phyloP scores from a whole-genome alignment of 208 protist species.

The Crithidia sp. region DNA sequence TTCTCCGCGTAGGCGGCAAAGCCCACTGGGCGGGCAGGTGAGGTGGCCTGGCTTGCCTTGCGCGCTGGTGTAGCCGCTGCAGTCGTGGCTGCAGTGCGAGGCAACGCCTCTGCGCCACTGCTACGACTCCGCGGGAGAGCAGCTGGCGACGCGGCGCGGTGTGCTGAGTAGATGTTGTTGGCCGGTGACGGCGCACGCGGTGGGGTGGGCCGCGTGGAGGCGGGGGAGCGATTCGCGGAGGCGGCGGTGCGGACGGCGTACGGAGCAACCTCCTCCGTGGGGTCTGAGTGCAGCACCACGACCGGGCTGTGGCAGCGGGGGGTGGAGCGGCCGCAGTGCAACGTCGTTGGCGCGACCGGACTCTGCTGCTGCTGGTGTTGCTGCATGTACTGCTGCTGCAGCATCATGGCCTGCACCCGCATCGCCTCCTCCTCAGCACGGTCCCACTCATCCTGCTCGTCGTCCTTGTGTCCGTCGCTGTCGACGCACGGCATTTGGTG shows the following conservation, averaged over 20 bases:
- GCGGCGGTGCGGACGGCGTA: constrained; percentile 14
- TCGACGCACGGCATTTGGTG: background rate
- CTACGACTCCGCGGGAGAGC: no score
- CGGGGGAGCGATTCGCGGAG: constrained; percentile 6
- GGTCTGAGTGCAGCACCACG: background rate
- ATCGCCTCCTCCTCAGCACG: constrained; percentile 1
- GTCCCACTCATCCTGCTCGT: constrained; percentile 13
- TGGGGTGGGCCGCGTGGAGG: background rate
- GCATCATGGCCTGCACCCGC: background rate
- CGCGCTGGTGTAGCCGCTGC: background rate
- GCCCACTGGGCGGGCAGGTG: constrained; percentile 18
- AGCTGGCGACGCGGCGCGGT: background rate
- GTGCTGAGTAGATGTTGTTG: constrained; percentile 1
- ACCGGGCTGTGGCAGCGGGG: background rate
- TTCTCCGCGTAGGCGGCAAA: constrained; percentile 45
- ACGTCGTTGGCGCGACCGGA: background rate
- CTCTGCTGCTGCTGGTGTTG: background rate
- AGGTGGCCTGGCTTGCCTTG: background rate
- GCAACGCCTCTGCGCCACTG: no score
- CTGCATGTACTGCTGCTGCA: constrained; percentile 6
- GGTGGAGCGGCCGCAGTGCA: background rate
- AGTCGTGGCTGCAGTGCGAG: background rate
- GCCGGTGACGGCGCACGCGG: background rate
- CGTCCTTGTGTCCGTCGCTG: background rate
- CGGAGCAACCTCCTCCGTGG: background rate